These are phyloP conservation scores for Dendryphion nanum DNA, from an alignment of 2,329 filamentous ascomycete species.

Conservation along the genomic window DNA sequence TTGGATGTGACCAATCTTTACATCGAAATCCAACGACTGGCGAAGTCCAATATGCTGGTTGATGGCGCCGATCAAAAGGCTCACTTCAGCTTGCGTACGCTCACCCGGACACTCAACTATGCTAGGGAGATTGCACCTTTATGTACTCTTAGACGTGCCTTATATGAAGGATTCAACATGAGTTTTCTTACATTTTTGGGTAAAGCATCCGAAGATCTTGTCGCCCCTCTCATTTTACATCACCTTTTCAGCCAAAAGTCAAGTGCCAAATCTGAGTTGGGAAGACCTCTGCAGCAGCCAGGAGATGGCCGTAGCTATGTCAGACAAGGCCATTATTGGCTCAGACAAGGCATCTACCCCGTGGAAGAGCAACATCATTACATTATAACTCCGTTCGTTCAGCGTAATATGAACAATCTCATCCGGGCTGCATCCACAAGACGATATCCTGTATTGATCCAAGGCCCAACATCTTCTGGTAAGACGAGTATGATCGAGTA, in stretches of 20 bases:
- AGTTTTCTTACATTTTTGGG: conserved; percentile 90
- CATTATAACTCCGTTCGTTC: conserved; percentile 93
- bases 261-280: conserved; percentile 70
- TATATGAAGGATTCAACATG: conserved; percentile 98
- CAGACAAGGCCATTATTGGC: conserved; percentile 86
- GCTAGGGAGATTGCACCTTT: conserved; percentile 79
- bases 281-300: conserved; percentile 74
- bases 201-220: conserved; percentile 72
- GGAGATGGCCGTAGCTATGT: conserved; percentile 76
- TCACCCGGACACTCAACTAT: conserved; percentile 87
- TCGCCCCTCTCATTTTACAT: conserved; percentile 77
- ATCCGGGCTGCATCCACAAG: conserved; percentile 90
- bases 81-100: conserved; percentile 92
- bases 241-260: conserved; percentile 71
- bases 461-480: conserved; percentile 93
- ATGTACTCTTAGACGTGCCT: conserved; percentile 79
- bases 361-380: conserved; percentile 80
- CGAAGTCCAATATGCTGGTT: conserved; percentile 78
- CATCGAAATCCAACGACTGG: conserved; percentile 78
- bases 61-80: conserved; percentile 95
- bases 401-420: conserved; percentile 90
- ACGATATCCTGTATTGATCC: conserved; percentile 88
- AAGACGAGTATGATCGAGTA: conserved; percentile 99
- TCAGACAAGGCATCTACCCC: conserved; percentile 69
- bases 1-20: conserved; percentile 85